Conservation (phyloP, 179 eudicot genomes). For the Patellifolia procumbens region DNA sequence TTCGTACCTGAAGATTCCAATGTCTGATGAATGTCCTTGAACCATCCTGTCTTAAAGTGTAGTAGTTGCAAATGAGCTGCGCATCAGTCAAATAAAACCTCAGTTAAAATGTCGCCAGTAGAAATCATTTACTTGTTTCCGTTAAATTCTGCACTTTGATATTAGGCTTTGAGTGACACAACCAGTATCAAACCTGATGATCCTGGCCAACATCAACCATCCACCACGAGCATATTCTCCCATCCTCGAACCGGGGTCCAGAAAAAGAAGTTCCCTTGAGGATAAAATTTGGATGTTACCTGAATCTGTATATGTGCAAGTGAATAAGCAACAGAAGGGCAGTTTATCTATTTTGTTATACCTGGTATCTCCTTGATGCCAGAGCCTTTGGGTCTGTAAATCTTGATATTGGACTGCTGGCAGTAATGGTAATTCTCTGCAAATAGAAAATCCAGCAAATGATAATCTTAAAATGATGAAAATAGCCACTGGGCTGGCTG, state of each 20-base stretch:
- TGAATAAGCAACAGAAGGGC: not conserved
- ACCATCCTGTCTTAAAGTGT: constrained; percentile 92
- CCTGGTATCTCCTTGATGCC: constrained; percentile 93
- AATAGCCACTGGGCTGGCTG: not conserved
- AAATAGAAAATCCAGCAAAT: constrained; percentile 15
- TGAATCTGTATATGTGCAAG: not conserved
- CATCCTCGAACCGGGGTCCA: constrained; percentile 81
- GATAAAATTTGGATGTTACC: not conserved
- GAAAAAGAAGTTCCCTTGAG: constrained; percentile 81
- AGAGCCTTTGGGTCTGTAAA: constrained; percentile 92
- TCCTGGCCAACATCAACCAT: constrained; percentile 78
- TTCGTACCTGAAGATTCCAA: constrained; percentile 83
- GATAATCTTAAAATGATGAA: not conserved
- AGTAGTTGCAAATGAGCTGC: constrained; percentile 98
- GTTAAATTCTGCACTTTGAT: too few species aligned
- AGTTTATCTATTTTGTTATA: constrained; percentile 17
- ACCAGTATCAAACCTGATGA: constrained; percentile 62
- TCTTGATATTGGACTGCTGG: constrained; percentile 90
- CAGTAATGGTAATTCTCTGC: constrained; percentile 64
- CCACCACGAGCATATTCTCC: constrained; percentile 86
- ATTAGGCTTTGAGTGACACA: not conserved
- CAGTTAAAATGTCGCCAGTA: not conserved
- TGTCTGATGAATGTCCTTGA: constrained; percentile 74
- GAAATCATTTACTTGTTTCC: not conserved
- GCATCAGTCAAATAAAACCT: constrained; percentile 33